Percentiles rank a stretch among this genome's conserved stretches.
Conservation (phyloP, 441 rosid genomes). For the Breynia disticha region DNA sequence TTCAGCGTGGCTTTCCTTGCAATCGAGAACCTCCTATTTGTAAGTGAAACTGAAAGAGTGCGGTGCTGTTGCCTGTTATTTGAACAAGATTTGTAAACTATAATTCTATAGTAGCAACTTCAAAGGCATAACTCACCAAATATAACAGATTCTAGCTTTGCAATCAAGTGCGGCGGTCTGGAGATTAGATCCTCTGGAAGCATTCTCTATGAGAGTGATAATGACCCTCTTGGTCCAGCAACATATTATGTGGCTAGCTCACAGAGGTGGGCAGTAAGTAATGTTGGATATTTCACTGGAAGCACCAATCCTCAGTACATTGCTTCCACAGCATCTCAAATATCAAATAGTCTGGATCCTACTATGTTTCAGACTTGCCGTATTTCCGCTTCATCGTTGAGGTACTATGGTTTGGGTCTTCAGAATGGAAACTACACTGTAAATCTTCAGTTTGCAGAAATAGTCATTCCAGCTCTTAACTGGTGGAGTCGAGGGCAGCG, state of each 20-base stretch:
- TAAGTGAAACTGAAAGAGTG: constrained; percentile 20
- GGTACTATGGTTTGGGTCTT: constrained; percentile 73
- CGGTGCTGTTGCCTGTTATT: no score
- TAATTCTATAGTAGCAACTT: no score
- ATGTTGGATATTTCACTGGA: constrained; percentile 33
- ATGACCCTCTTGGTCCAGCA: constrained; percentile 30
- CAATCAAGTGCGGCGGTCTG: constrained; percentile 37
- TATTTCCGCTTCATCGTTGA: constrained; percentile 57
- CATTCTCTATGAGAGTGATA: constrained; percentile 24
- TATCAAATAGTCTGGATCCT: constrained; percentile 23
- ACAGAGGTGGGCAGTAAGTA: constrained; percentile 32
- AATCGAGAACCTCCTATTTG: constrained; percentile 32
- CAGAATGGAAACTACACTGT: constrained; percentile 56
- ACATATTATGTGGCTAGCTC: constrained; percentile 20
- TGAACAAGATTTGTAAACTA: no score
- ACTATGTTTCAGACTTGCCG: constrained; percentile 49
- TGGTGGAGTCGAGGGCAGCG: constrained; percentile 36
- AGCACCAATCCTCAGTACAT: constrained; percentile 28
- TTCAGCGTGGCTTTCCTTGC: constrained; percentile 54
- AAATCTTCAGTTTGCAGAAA: constrained; percentile 29
- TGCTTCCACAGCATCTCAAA: constrained; percentile 19
- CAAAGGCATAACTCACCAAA: no score
- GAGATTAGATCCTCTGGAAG: constrained; percentile 19
- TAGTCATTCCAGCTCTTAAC: constrained; percentile 7
- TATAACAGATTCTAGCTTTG: constrained; percentile 28